A percentile compares a stretch with the other conserved stretches of the same genome.
Evolutionary conservation across 352 stramenopile genomes (phyloP).

Genomic region (Sclerospora graminicola): DNA sequence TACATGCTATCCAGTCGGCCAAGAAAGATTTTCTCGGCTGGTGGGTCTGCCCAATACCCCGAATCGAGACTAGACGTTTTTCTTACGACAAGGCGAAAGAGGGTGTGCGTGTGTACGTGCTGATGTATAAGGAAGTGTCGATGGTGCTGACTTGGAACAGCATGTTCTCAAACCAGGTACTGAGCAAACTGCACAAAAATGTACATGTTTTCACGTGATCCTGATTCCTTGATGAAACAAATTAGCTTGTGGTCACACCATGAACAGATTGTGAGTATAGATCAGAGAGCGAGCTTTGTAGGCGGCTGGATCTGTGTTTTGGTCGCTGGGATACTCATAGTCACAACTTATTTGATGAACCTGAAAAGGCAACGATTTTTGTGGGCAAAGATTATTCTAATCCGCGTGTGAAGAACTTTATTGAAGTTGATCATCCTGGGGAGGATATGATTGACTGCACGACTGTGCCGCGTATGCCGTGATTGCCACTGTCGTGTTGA

Average conservation of each 20-base stretch:
- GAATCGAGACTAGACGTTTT: conserved; percentile 57
- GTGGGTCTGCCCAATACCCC: conserved; percentile 51
- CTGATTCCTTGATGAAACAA: too few relatives aligned
- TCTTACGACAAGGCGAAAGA: conserved; percentile 60
- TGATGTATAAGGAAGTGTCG: conserved; percentile 88
- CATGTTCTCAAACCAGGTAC: conserved; percentile 63
- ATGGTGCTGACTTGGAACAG: conserved; percentile 79
- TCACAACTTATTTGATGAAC: conserved; percentile 63
- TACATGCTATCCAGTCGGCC: too few relatives aligned
- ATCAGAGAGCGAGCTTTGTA: conserved; percentile 84
- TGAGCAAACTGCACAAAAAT: conserved; percentile 62
- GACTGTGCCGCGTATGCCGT: too few relatives aligned
- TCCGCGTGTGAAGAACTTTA: too few relatives aligned
- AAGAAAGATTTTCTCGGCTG: too few relatives aligned
- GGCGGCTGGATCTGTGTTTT: conserved; percentile 88
- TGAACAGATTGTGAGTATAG: conserved; percentile 88
- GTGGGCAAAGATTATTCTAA: too few relatives aligned
- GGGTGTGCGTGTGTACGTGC: conserved; percentile 81
- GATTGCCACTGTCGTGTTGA: conserved; percentile 75
- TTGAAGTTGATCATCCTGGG: conserved; percentile 57
- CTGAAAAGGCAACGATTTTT: conserved; percentile 39
- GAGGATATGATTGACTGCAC: conserved; percentile 72
- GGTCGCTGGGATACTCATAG: conserved; percentile 73
- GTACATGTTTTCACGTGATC: conserved; percentile 84
- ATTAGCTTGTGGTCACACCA: too few relatives aligned